Evolutionary conservation across 306 rosid genomes (phyloP), one percentile per base, ranked within the genome.

Genomic region (Casuarina equisetifolia): DNA sequence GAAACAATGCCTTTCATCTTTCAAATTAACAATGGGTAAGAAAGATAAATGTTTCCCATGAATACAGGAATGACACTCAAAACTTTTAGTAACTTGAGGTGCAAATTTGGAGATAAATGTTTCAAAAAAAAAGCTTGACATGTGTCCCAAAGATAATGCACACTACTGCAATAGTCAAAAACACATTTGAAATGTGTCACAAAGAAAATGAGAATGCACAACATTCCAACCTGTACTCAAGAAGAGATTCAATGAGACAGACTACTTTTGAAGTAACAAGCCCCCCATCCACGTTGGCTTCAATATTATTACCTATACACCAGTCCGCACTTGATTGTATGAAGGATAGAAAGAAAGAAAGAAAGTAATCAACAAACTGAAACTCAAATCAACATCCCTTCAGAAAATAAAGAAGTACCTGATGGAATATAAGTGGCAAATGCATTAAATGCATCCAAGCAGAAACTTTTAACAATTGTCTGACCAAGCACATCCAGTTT

Each of bases 141-240:
- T 25, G 32, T 25, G 32, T 25, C 32, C 32, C 32, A 25, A 25
- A 25, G 32, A 25, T 25, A 25, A 25, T 25, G 32, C 32, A 25
- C 75, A 46, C 5, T 45, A 39, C 45, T 15, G 16, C 1, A 40
- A 59, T n/a, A 74, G 70, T 69, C 72, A 67, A 78, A 68, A 59
- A 9, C 58, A 69, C 52, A 59, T 62, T 64, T 9, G 44, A 52
- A 50, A 69, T 72, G 76, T 72, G 73, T 20, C 32, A 13, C 52
- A 74, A 76, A 38, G 40, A 49, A 45, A 50, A 49, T 9, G n/a
- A 73, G 51, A 4, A 59, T 54, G 74, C 75, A 42, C 16, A 25
- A 11, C 19, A 77, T 38, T 20, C 80, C 39, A 68, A 93, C 98
- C 97, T 91, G 92, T 92, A 92, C 73, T 92, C 89, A 49, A 89